phyloP scores from a whole-genome alignment of 805 yeast genomes.

The Nakazawaea siamensis region DNA sequence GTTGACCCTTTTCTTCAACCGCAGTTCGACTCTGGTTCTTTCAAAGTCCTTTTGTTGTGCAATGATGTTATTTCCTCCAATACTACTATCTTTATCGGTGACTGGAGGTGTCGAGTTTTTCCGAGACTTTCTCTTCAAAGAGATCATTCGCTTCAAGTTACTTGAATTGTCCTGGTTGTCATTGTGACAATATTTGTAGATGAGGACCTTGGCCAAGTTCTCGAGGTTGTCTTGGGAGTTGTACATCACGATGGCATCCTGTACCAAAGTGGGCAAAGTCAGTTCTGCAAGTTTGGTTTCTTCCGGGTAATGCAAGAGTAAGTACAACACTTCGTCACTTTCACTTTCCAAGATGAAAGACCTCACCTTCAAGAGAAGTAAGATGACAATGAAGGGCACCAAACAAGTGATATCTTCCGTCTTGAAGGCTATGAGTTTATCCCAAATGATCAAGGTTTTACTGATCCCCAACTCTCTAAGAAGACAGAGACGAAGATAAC shows the following conservation, averaged over 20 bases:
- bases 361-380: slow-evolving; percentile 34
- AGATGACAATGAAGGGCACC: slow-evolving; percentile 31
- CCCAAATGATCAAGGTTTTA: slow-evolving; percentile 36
- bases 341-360: slow-evolving; percentile 37
- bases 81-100: slow-evolving; percentile 2
- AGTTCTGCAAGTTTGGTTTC: neutral
- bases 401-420: slow-evolving; percentile 22
- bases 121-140: neutral
- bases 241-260: slow-evolving; percentile 8
- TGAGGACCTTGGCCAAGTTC: slow-evolving; percentile 5
- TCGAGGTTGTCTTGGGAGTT: slow-evolving; percentile 5
- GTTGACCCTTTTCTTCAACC: slow-evolving; percentile 36
- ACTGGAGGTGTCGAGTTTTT: neutral
- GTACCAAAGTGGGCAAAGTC: slow-evolving; percentile 1
- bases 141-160: slow-evolving; percentile 1
- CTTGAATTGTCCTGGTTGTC: neutral
- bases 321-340: slow-evolving; percentile 41
- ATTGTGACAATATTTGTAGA: slow-evolving; percentile 4
- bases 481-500: slow-evolving; percentile 38
- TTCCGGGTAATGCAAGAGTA: slow-evolving; percentile 41
- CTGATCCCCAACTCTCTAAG: slow-evolving; percentile 37
- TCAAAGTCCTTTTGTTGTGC: slow-evolving; percentile 31
- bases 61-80: slow-evolving; percentile 7
- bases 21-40: slow-evolving; percentile 39
- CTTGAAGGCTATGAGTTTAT: slow-evolving; percentile 31